phyloP scores from a whole-genome alignment of 192 early-diverging fungal genomes.

The Podila minutissima region DNA sequence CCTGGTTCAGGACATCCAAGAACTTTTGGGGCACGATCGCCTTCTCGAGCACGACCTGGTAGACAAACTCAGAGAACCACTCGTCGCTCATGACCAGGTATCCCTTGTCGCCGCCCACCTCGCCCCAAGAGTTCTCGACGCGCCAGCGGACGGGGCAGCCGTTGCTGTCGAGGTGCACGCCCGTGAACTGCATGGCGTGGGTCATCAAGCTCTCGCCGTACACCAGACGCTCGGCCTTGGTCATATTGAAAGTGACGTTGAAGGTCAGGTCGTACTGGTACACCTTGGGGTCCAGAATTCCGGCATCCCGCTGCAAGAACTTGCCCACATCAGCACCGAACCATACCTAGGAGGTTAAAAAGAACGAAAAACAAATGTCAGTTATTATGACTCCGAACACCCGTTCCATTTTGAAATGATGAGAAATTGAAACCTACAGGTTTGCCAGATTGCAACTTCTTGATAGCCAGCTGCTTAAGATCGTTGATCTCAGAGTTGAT shows the following conservation, averaged over 20 bases:
- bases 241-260: slow-evolving; percentile 64
- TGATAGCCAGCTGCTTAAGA: slow-evolving; percentile 68
- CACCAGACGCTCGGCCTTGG: slow-evolving; percentile 75
- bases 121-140: slow-evolving; percentile 80
- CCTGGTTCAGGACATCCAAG: slow-evolving; percentile 68
- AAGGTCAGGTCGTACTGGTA: slow-evolving; percentile 76
- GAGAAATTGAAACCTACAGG: slow-evolving; percentile 52
- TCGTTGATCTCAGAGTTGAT: slow-evolving; percentile 66
- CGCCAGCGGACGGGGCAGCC: slow-evolving; percentile 77
- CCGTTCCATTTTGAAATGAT: not conserved
- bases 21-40: slow-evolving; percentile 64
- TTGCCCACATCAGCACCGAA: slow-evolving; percentile 83
- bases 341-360: slow-evolving; percentile 58
- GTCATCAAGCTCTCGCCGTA: slow-evolving; percentile 82
- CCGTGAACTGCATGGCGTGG: slow-evolving; percentile 84
- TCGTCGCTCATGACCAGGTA: slow-evolving; percentile 81
- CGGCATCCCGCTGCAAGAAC: slow-evolving; percentile 61
- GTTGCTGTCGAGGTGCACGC: slow-evolving; percentile 73
- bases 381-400: too few species aligned
- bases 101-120: slow-evolving; percentile 72
- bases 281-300: slow-evolving; percentile 68
- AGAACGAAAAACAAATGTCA: not conserved
- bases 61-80: slow-evolving; percentile 84
- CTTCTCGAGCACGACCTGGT: slow-evolving; percentile 83
- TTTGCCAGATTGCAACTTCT: slow-evolving; percentile 65